A percentile compares a stretch with the other conserved stretches of the same genome.
These are phyloP conservation scores for Blastosporella zonata DNA, from an alignment of 1,284 basidiomycete species.

Conservation along the genomic window DNA sequence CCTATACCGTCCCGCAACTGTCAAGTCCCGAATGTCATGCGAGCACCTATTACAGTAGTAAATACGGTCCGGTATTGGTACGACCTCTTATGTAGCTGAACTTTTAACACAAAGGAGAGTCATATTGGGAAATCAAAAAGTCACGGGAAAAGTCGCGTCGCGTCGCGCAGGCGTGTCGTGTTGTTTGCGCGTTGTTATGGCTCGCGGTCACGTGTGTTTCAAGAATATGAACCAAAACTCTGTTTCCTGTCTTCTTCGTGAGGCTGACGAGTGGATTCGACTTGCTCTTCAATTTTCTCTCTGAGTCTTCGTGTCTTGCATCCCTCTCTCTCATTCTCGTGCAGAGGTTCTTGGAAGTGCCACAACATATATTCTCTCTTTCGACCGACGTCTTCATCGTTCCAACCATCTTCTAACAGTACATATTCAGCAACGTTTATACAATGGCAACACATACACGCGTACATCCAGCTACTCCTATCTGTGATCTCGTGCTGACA, in stretches of 20 bases:
- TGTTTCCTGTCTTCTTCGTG: slow-evolving; percentile 30
- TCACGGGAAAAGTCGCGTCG: slow-evolving; percentile 23
- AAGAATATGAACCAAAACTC: slow-evolving; percentile 22
- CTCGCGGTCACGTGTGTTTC: slow-evolving; percentile 36
- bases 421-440: slow-evolving; percentile 26
- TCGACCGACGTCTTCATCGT: slow-evolving; percentile 6
- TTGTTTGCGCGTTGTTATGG: slow-evolving; percentile 34
- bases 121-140: slow-evolving; percentile 9
- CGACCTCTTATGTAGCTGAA: no score
- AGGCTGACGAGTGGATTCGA: slow-evolving; percentile 36
- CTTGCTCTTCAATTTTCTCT: slow-evolving; percentile 22
- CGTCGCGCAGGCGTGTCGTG: slow-evolving; percentile 25
- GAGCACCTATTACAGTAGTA: no score
- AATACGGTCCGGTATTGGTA: no score
- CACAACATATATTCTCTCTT: slow-evolving; percentile 14
- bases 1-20: no score
- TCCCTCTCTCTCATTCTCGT: slow-evolving; percentile 13
- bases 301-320: slow-evolving; percentile 15
- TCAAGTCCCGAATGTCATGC: no score
- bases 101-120: no score
- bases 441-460: slow-evolving; percentile 58
- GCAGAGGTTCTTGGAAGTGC: slow-evolving; percentile 9
- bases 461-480: slow-evolving; percentile 36
- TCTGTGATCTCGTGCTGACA: slow-evolving; percentile 14
- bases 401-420: slow-evolving; percentile 22